Evolutionary conservation across 768 basidiomycete genomes (phyloP), one percentile per base, ranked within the genome.

Genomic region (Trametes punicea): DNA sequence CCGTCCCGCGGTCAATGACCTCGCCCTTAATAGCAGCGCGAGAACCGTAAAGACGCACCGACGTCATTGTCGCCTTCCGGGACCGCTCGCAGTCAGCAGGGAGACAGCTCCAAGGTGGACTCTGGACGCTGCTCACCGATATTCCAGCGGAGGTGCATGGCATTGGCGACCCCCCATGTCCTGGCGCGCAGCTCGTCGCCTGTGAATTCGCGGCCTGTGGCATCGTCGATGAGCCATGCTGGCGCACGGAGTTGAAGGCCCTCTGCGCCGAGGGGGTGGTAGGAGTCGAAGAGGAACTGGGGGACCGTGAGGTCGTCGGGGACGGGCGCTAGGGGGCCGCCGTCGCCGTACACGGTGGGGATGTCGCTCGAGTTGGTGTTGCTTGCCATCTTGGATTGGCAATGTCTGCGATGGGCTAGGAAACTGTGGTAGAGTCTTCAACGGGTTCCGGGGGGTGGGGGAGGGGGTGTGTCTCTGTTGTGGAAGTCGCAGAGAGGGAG

Each of bases 301-400:
- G 78, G 75, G 34, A 81, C 65, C 2, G 79, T 79, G 34, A 81
- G 61, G 61, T 80, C 69, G 65, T 81, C 80, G 8, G 81, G 81
- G 51, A 81, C 61, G 61, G 74, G 51, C 51, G 61, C 76, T 6
- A 76, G 67, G 20, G 62, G 56, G 8, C 57, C 57, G 21, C 53
- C 58, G 38, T 53, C 48, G 29, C 42, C 58, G 31, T 55, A 46
- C 7, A 60, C 38, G 4, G 58, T 60, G 21, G 58, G 58, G 29
- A 60, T 55, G 42, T 46, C 36, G 27, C 38, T 36, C 20, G 20
- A 46, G 42, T 44, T n/a, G 31, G 21, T 45, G 44, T 44, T 26
- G 42, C 18, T 15, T n/a, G 34, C n/a, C 34, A 36, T 36, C 34
- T 36, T 13, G 31, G 13, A n/a, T n/a, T 31, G 13, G 7, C 31